Evolutionary conservation across 441 rosid genomes (phyloP), one percentile per base, ranked within the genome.

Genomic region (Croton laevigatus): DNA sequence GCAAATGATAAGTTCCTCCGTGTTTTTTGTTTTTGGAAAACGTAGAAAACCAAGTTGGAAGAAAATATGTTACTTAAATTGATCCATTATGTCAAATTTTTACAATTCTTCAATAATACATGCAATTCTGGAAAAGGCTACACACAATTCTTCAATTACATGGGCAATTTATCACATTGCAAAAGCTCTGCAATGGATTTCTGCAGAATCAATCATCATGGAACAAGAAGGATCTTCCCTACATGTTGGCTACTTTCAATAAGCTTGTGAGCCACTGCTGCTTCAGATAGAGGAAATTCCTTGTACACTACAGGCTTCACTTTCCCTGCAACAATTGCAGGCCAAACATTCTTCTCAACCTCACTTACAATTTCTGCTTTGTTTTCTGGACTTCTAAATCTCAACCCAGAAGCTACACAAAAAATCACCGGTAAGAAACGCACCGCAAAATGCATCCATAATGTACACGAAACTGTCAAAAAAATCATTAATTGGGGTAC

Each of bases 311-410:
- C 83, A 0, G 97, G 93, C 81, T 89, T 94, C 76, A 90, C 88
- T 75, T 87, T 86, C 23, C 96, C 88, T 0, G 80, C 78, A 57
- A 63, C 79, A 32, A 94, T 81, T 17, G 87, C 91, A 65, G 97
- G 94, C 97, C 95, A 94, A 2, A 87, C 95, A 75, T 75, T 76
- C 83, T 88, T 87, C 84, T 86, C 86, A 34, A 89, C 97, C 83
- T 89, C 97, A 3, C 67, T 76, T 14, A 88, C 86, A 73, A 91
- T 85, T 19, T 59, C 76, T 5, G 87, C 89, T 82, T 93, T 93
- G 79, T 85, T 89, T 69, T 88, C 94, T 19, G 16, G 4, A 75
- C 79, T 86, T 81, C 97, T 89, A 20, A 71, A 73, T 71, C 93
- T 81, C 85, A 89, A 80, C n/a, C 88, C 79, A 65, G 89, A 91